Evolutionary conservation across 305 asterid species (phyloP).

Genomic region (Euphrasia arctica): DNA sequence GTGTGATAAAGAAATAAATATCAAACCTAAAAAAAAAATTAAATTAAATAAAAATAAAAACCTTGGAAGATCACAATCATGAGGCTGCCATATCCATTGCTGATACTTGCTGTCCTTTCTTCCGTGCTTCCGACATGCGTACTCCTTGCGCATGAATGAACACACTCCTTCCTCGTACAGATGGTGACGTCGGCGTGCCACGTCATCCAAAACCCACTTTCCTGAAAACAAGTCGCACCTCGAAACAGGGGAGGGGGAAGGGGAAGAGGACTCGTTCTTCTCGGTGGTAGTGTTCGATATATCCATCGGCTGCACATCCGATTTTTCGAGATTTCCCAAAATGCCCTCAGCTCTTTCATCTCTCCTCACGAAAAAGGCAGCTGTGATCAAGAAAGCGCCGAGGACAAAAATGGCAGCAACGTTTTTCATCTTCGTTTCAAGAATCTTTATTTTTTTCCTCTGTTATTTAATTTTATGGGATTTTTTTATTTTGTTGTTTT

Average conservation of each 20-base stretch:
- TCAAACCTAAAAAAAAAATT: neutral
- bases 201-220: slow-evolving; percentile 60
- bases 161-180: slow-evolving; percentile 46
- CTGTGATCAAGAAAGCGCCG: no score
- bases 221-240: slow-evolving; percentile 55
- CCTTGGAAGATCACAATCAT: slow-evolving; percentile 57
- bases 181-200: neutral
- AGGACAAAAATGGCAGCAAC: no score
- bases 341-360: no score
- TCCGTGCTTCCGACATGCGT: slow-evolving; percentile 53
- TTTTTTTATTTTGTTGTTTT: neutral
- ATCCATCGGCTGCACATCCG: no score
- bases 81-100: slow-evolving; percentile 73
- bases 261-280: neutral
- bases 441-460: neutral
- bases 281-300: no score
- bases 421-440: no score
- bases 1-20: no score
- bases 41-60: neutral
- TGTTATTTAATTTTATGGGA: neutral
- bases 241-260: no score
- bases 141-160: slow-evolving; percentile 36
- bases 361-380: no score
- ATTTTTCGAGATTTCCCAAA: no score
- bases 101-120: slow-evolving; percentile 51